phyloP scores from a whole-genome alignment of 2,329 filamentous ascomycete species.

The Plectosphaerella sp. region DNA sequence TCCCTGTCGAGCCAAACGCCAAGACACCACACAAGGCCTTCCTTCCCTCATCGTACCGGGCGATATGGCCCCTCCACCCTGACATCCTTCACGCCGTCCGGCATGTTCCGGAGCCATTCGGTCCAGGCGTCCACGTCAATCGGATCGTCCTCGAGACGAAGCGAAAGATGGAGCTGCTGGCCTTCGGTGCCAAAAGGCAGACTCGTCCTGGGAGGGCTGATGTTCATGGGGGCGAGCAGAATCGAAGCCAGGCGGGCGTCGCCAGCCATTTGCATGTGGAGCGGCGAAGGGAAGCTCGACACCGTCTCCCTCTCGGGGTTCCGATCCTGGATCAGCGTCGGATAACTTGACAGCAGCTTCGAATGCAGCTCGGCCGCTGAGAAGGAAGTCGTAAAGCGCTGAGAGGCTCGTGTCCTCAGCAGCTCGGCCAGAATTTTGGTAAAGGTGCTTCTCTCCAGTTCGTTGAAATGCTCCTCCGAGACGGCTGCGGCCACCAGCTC shows the following conservation, averaged over 20 bases:
- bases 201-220: conserved; percentile 29
- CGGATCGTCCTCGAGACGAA: conserved; percentile 46
- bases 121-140: conserved; percentile 50
- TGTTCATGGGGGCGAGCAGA: conserved; percentile 45
- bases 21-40: neutral
- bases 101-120: conserved; percentile 56
- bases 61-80: conserved; percentile 48
- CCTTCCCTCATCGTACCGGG: conserved; percentile 24
- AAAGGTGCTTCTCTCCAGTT: conserved; percentile 47
- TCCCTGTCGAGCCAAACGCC: too few relatives aligned
- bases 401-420: conserved; percentile 40
- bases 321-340: conserved; percentile 46
- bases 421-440: conserved; percentile 46
- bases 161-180: conserved; percentile 43
- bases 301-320: conserved; percentile 41
- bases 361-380: conserved; percentile 51
- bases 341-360: conserved; percentile 46
- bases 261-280: conserved; percentile 52
- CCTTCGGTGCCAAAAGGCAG: conserved; percentile 37
- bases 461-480: conserved; percentile 44
- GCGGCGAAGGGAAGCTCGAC: conserved; percentile 46
- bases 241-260: conserved; percentile 52
- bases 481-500: conserved; percentile 53
- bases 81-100: conserved; percentile 50
- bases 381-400: conserved; percentile 35